Conservation (phyloP, 208 protist species). For the Plasmodiophora brassicae region DNA sequence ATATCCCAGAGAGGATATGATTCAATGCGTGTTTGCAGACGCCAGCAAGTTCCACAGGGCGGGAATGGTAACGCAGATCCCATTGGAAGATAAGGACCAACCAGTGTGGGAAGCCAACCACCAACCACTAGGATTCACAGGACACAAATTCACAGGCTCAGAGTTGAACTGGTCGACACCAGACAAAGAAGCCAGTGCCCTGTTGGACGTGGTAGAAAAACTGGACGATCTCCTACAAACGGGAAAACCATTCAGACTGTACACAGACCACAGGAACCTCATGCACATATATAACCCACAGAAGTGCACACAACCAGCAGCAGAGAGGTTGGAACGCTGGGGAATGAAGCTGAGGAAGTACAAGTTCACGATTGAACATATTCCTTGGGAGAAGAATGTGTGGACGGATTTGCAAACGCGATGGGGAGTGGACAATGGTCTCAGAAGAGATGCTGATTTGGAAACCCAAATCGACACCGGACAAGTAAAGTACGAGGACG, state of each 20-base stretch:
- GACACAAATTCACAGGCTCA: background rate
- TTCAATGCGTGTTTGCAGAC: background rate
- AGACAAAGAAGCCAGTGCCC: background rate
- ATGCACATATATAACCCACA: background rate
- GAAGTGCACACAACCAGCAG: background rate
- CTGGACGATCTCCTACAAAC: background rate
- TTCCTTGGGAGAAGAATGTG: background rate
- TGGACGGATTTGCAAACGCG: background rate
- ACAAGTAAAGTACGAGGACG: too few species aligned
- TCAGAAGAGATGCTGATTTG: too few species aligned
- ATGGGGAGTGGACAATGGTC: background rate
- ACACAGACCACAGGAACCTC: background rate
- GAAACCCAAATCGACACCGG: too few species aligned
- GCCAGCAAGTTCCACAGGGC: background rate
- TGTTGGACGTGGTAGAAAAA: background rate
- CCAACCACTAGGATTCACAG: background rate
- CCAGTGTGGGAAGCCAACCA: background rate
- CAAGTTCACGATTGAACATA: background rate
- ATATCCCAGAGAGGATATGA: background rate
- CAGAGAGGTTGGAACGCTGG: background rate
- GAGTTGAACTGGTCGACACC: background rate
- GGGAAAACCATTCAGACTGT: background rate
- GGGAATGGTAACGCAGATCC: slow-evolving; percentile 1
- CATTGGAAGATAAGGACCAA: background rate
- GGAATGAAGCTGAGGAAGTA: background rate